Evolutionary conservation across 805 yeast genomes (phyloP).

Genomic region (Candida adriatica): DNA sequence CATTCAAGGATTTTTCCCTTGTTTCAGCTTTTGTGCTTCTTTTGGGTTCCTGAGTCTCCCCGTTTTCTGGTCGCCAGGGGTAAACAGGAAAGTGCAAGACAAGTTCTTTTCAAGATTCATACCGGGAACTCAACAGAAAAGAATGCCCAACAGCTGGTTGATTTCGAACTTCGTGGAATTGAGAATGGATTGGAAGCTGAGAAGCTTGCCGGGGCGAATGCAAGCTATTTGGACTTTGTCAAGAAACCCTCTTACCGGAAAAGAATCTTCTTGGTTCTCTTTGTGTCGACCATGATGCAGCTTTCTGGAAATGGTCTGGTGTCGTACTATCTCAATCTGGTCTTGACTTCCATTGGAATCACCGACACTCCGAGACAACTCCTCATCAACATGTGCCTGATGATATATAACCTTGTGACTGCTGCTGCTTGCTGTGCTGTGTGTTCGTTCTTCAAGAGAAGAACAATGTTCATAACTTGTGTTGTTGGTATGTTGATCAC

Average conservation of each 20-base stretch:
- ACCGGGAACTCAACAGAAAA: constrained; percentile 26
- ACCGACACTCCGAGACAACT: constrained; percentile 37
- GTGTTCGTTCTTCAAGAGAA: constrained; percentile 25
- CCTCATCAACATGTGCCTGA: constrained; percentile 41
- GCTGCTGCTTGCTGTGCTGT: constrained; percentile 23
- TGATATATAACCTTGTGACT: constrained; percentile 35
- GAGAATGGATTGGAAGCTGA: constrained; percentile 34
- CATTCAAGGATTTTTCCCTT: constrained; percentile 43
- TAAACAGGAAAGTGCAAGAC: constrained; percentile 35
- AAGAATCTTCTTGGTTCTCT: constrained; percentile 30
- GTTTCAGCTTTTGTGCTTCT: constrained; percentile 30
- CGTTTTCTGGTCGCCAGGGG: constrained; percentile 37
- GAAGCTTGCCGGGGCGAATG: constrained; percentile 23
- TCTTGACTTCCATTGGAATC: constrained; percentile 47
- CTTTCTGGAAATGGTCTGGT: constrained; percentile 46
- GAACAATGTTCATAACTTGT: constrained; percentile 31
- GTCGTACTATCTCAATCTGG: constrained; percentile 43
- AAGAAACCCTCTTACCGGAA: constrained; percentile 30
- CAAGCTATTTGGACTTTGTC: constrained; percentile 32
- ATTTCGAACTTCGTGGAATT: constrained; percentile 35
- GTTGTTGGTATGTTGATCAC: constrained; percentile 29
- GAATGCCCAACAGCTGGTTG: constrained; percentile 21
- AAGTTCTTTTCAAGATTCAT: constrained; percentile 32
- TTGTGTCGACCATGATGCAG: constrained; percentile 33
- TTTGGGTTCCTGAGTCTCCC: constrained; percentile 44